Conservation (phyloP, 2,329 filamentous ascomycete species). For the Monilinia fructicola region DNA sequence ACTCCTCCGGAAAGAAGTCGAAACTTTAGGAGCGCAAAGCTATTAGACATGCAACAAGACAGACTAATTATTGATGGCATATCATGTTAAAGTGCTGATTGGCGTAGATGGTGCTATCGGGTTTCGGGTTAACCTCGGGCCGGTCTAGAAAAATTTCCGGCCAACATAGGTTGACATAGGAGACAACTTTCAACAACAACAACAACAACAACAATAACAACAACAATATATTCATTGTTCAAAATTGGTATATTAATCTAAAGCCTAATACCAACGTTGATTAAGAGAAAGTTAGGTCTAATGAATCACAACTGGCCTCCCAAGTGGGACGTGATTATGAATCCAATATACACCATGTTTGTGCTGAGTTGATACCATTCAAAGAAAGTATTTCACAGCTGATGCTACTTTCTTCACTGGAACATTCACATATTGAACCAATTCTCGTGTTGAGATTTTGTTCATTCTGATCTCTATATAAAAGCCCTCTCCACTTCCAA, state of each 20-base stretch:
- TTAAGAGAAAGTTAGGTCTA: neutral
- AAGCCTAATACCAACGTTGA: neutral
- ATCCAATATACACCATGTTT: neutral
- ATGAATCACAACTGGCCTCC: conserved; percentile 13
- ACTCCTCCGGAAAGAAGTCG: no score
- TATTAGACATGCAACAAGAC: neutral
- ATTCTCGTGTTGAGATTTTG: neutral
- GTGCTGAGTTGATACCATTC: neutral
- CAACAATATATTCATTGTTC: neutral
- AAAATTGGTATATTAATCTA: neutral
- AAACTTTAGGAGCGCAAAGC: no score
- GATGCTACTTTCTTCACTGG: neutral
- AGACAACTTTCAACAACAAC: neutral
- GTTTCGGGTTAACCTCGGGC: neutral
- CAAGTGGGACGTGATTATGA: conserved; percentile 1
- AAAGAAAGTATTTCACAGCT: neutral
- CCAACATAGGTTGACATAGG: neutral
- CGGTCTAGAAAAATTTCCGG: neutral
- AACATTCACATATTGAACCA: conserved; percentile 1
- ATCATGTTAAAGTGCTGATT: neutral
- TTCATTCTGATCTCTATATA: neutral
- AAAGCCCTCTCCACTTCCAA: neutral
- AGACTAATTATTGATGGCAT: no score
- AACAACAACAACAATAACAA: no score
- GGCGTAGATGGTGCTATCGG: neutral